Conservation (phyloP, 768 basidiomycete species). For the Pluteus cervinus region DNA sequence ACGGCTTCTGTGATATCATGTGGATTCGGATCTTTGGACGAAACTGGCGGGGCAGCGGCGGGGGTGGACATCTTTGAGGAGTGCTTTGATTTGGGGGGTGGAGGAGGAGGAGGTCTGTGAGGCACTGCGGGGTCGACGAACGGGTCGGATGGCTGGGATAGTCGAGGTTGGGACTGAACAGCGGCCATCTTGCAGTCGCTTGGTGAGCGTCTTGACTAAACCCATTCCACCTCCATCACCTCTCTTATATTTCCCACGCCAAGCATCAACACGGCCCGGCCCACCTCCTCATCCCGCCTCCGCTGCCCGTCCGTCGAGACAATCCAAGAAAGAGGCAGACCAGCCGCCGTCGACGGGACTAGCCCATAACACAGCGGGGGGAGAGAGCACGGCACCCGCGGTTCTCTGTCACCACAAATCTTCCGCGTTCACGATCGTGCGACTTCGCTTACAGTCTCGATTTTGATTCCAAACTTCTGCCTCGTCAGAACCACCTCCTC, state of each 20-base stretch:
- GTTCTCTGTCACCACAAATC: too few species aligned
- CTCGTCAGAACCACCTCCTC: too few species aligned
- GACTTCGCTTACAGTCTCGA: too few species aligned
- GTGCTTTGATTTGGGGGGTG: slow-evolving; percentile 27
- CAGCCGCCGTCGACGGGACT: too few species aligned
- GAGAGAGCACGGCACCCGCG: too few species aligned
- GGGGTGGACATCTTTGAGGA: slow-evolving; percentile 27
- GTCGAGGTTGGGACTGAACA: slow-evolving; percentile 22
- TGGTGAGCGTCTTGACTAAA: neutral
- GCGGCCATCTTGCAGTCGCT: slow-evolving; percentile 24
- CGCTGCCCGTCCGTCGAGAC: too few species aligned
- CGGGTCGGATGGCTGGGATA: slow-evolving; percentile 47
- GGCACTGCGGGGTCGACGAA: slow-evolving; percentile 35
- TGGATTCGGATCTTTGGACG: slow-evolving; percentile 20
- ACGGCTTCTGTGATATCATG: slow-evolving; percentile 58
- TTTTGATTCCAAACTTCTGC: too few species aligned
- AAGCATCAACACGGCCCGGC: slow-evolving; percentile 11
- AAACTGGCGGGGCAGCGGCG: slow-evolving; percentile 18
- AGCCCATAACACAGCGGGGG: too few species aligned
- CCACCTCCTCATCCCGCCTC: slow-evolving; percentile 4
- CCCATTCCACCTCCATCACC: neutral
- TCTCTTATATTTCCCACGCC: slow-evolving; percentile 25
- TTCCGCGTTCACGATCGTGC: too few species aligned
- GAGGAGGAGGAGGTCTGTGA: slow-evolving; percentile 25
- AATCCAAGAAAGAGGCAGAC: too few species aligned